Evolutionary conservation across 1,284 basidiomycete genomes (phyloP).

Genomic region (Puccinia horiana): DNA sequence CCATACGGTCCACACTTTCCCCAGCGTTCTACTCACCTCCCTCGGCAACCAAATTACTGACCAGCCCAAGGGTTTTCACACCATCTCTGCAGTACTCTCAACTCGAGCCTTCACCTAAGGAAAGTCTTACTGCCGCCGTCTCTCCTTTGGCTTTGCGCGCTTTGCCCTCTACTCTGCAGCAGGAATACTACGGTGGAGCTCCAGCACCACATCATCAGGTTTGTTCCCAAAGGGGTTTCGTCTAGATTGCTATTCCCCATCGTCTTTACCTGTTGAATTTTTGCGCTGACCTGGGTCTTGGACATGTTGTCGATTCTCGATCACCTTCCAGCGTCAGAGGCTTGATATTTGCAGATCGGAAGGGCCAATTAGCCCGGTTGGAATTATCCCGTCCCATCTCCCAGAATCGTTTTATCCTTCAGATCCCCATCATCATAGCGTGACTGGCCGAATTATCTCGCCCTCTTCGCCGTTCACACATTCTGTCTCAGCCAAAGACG

Average conservation of each 20-base stretch:
- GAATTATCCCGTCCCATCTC: slow-evolving; percentile 24
- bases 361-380: slow-evolving; percentile 19
- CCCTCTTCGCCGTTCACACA: slow-evolving; percentile 37
- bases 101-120: neutral
- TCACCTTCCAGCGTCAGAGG: neutral
- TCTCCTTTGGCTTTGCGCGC: slow-evolving; percentile 24
- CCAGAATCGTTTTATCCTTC: slow-evolving; percentile 31
- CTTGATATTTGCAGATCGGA: neutral
- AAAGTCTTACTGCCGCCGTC: neutral
- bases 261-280: neutral
- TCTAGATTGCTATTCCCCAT: neutral
- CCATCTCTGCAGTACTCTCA: slow-evolving; percentile 33
- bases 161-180: slow-evolving; percentile 10
- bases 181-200: neutral
- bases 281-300: neutral
- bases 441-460: neutral
- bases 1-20: slow-evolving; percentile 22
- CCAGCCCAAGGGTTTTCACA: slow-evolving; percentile 9
- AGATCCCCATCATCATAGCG: neutral
- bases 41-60: neutral
- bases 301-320: neutral
- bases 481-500: neutral
- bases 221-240: neutral
- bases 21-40: slow-evolving; percentile 13
- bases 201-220: neutral